These are phyloP conservation scores for Arthrobotrys entomopaga DNA, from an alignment of 2,329 filamentous ascomycete genomes.

Conservation along the genomic window DNA sequence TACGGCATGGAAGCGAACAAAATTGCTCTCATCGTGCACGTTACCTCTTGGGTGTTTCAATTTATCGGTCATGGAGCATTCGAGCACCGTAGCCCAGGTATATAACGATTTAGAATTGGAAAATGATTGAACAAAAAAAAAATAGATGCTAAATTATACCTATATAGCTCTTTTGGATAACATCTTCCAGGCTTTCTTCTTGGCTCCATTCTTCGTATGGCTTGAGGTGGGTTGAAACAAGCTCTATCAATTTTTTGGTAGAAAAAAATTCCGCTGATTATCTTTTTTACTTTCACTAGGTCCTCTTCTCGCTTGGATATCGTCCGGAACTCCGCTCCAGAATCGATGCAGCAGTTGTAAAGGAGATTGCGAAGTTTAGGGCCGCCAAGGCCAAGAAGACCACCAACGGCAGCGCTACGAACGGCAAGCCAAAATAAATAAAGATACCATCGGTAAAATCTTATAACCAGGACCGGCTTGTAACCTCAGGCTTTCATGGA, in stretches of 20 bases:
- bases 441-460: no score
- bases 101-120: background rate
- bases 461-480: background rate
- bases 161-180: slow-evolving; percentile 78
- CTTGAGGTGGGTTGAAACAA: slow-evolving; percentile 73
- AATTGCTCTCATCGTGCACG: slow-evolving; percentile 75
- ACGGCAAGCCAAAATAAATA: slow-evolving; percentile 45
- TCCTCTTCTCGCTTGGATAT: slow-evolving; percentile 89
- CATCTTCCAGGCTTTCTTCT: slow-evolving; percentile 86
- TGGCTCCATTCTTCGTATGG: slow-evolving; percentile 97
- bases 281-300: slow-evolving; percentile 4
- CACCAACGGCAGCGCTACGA: slow-evolving; percentile 45
- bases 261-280: background rate
- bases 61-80: slow-evolving; percentile 91
- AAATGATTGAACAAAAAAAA: background rate
- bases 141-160: background rate
- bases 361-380: slow-evolving; percentile 81
- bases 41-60: slow-evolving; percentile 84
- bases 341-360: slow-evolving; percentile 77
- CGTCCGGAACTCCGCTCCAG: slow-evolving; percentile 84
- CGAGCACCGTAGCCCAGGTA: slow-evolving; percentile 82
- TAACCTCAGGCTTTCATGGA: slow-evolving; percentile 7
- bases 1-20: slow-evolving; percentile 71
- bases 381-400: slow-evolving; percentile 67
- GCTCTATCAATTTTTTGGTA: background rate